Base-by-base conservation (phyloP, 345 rosid genomes). In the Eucalyptus melliodora region DNA sequence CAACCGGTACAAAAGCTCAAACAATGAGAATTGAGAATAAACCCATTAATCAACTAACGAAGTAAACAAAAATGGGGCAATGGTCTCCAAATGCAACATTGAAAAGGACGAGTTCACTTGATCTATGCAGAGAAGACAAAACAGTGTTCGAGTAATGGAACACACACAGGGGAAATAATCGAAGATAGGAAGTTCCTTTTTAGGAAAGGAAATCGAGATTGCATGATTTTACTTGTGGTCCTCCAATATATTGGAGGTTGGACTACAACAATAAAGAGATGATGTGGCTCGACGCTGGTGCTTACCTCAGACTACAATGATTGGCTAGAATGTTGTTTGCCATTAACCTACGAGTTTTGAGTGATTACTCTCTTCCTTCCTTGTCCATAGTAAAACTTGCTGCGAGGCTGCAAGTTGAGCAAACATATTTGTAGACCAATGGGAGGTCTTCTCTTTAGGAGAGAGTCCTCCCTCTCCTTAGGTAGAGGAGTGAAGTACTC, bases 281-380 rank as follows among this genome's bases (percentile, higher is more conserved):
- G 59, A 3, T 53, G 59, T 19, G 59, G 59, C 10, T 53, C 0
- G 26, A 7, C 0, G 59, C 59, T 8, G 1, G 1, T 53, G 65
- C 69, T 60, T 60, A 3, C 34, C 31, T 60, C 9, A 2, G 4
- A 60, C 31, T 13, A 60, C 69, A 27, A 12, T 59, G n/a, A 59
- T 59, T 26, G 65, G 62, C 7, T 59, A 1, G 30, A 24, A 9
- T 9, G n/a, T 59, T 59, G 65, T 59, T 59, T 59, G 14, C 13
- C 65, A 59, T 26, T 59, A 59, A 56, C 6, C 30, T 59, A 26
- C 62, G 12, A 26, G 30, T 26, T 59, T 59, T 24, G 0, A 59
- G 69, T 6, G 69, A 62, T 62, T 62, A 12, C 69, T 62, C 69
- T 27, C 17, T 62, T 62, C 69, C 69, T 62, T 62, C 69, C 44